Evolutionary conservation across 805 yeast species (phyloP), one percentile per base, ranked within the genome.

Genomic region (Metschnikowia rubicola): DNA sequence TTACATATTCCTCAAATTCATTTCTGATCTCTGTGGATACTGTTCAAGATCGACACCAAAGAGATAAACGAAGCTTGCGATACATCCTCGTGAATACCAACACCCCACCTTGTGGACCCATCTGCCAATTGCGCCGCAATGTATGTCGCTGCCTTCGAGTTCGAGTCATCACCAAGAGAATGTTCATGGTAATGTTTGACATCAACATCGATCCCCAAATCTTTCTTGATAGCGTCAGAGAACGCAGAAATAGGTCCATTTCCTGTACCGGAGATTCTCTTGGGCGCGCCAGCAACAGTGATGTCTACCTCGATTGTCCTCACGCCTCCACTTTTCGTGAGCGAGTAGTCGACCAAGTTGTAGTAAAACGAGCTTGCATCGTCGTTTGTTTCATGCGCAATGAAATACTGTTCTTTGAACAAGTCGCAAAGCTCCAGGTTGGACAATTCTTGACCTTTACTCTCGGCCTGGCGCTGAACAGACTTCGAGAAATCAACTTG

Each of bases 71-170:
- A 83, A 40, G 97, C 94, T 61, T 84, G 85, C 26, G 96, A 84
- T 45, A 88, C 94, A 68, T 91, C 96, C 67, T 84, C 92, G 63
- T 88, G 84, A 52, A 89, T 81, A 61, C 96, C 97, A 49, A 91
- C 91, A 69, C 97, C 97, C 96, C 97, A 91, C 58, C 66, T 66
- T 50, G 67, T 60, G 7, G 48, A 32, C 3, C 56, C 56, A 17
- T 52, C 51, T 2, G 41, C 31, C 30, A 52, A 44, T 17, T 50
- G 40, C 2, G 59, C 58, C 31, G 74, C 73, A 55, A 80, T 78
- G 58, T 83, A 87, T n/a, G 92, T 79, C 11, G 86, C 94, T 44
- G 96, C 96, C 64, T 79, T 77, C 43, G 87, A 75, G 47, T 75
- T 70, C 9, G 91, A 81, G 50, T 85, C 89, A 39, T 74, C 74